These are phyloP conservation scores for Gnomoniopsis sp. DNA, from an alignment of 2,329 filamentous ascomycete species.

Conservation along the genomic window DNA sequence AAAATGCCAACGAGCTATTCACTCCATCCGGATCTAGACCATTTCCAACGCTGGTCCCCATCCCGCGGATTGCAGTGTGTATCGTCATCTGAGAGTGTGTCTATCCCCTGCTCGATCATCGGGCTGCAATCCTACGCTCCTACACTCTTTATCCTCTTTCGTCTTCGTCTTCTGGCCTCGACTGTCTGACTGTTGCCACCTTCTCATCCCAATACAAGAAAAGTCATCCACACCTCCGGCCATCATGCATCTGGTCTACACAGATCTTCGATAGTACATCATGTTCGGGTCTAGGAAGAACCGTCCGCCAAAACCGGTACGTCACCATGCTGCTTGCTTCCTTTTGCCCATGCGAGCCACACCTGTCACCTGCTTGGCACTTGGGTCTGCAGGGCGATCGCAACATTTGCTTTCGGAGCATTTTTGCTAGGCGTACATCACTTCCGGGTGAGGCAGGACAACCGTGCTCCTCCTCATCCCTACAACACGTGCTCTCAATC, in stretches of 20 bases:
- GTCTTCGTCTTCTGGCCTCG: too few species aligned
- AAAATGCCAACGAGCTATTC: background rate
- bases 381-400: too few species aligned
- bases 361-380: too few species aligned
- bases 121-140: too few species aligned
- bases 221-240: background rate
- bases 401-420: too few species aligned
- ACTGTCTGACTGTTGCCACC: background rate
- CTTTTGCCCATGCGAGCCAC: conserved; percentile 4
- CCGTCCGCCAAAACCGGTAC: conserved; percentile 46
- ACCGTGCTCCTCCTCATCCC: background rate
- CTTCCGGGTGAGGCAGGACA: background rate
- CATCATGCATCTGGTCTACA: background rate
- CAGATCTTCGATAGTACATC: conserved; percentile 7
- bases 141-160: too few species aligned
- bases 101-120: too few species aligned
- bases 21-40: background rate
- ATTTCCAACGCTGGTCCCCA: too few species aligned
- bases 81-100: too few species aligned
- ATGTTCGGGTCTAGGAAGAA: conserved; percentile 54
- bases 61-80: too few species aligned
- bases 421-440: background rate
- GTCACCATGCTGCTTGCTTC: conserved; percentile 27
- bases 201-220: background rate
- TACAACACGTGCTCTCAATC: background rate